Evolutionary conservation across 495 filamentous ascomycete species (phyloP).

Genomic region (Daldinia childiae): DNA sequence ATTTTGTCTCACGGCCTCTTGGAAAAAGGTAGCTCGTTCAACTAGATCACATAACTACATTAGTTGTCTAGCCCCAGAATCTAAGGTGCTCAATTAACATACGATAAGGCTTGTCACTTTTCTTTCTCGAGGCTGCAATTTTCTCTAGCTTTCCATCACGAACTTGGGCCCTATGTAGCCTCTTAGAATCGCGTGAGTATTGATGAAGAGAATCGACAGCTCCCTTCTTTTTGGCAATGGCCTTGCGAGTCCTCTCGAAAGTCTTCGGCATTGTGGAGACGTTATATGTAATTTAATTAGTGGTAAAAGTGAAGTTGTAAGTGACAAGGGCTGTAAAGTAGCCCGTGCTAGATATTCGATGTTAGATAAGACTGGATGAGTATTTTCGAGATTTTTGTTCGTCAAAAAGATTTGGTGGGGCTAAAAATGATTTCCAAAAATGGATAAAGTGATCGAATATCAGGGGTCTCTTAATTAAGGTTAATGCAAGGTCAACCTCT

Average conservation of each 20-base stretch:
- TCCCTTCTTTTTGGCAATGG: slow-evolving; percentile 80
- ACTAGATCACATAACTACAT: slow-evolving; percentile 57
- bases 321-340: neutral
- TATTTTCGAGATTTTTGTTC: slow-evolving; percentile 20
- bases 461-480: slow-evolving; percentile 2
- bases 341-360: neutral
- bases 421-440: neutral
- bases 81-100: slow-evolving; percentile 39
- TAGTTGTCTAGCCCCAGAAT: neutral
- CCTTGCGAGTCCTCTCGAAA: slow-evolving; percentile 82
- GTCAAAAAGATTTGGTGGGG: slow-evolving; percentile 44
- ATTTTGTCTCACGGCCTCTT: slow-evolving; percentile 66
- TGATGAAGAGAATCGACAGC: slow-evolving; percentile 76
- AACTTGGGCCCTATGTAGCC: slow-evolving; percentile 74
- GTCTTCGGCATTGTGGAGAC: slow-evolving; percentile 73
- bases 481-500: neutral
- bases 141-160: slow-evolving; percentile 80
- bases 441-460: neutral
- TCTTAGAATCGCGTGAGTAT: slow-evolving; percentile 79
- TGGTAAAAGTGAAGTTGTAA: slow-evolving; percentile 16
- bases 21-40: slow-evolving; percentile 75
- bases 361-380: neutral
- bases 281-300: neutral
- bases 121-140: slow-evolving; percentile 67
- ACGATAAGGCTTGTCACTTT: slow-evolving; percentile 75